Evolutionary conservation across 106 monocot genomes (phyloP), one percentile per base, ranked within the genome.

Genomic region (Acanthochlamys bracteata): DNA sequence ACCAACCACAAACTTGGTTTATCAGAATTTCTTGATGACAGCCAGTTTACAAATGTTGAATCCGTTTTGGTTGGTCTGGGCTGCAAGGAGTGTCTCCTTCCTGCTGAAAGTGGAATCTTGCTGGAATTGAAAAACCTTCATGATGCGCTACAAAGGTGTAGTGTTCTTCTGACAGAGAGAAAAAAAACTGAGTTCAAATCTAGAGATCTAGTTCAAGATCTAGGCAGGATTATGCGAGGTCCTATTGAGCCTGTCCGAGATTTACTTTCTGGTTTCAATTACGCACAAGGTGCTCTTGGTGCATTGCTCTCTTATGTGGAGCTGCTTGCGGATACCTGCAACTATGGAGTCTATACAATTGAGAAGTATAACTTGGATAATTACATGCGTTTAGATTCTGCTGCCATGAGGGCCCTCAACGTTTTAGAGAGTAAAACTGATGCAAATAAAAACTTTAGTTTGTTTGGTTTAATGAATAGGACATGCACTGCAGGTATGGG

Each of bases 401-500:
- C 96, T 76, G 96, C 96, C 17, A 73, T 91, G 45, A 80, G 78
- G 65, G 96, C 96, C 24, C 76, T 98, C 39, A 98, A 98, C 83
- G 80, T 98, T 72, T 64, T 88, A 43, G 91, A 98, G 73, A 77
- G 74, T 69, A 98, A 85, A 73, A 88, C 91, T 55, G 96, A 98
- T 75, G 62, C 85, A 78, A 98, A 98, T 66, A 98, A 91, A 71
- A 98, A 88, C 73, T 98, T 83, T 60, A 98, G 96, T 70, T 73
- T 96, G 81, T 91, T 96, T 75, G 96, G 96, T 42, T 64, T 96
- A 33, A 87, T 96, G 96, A 91, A 96, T 71, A 84, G 88, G 73
- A 96, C 96, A 12, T 96, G 88, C 73, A 91, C 96, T 59, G 96
- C 87, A 78, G 96, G 96, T 10, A 91, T 96, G 96, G 96, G 96